A percentile compares a stretch with the other conserved stretches of the same genome.
These are phyloP conservation scores for Penicillium riverlandense DNA, from an alignment of 495 filamentous ascomycete species.

Conservation along the genomic window DNA sequence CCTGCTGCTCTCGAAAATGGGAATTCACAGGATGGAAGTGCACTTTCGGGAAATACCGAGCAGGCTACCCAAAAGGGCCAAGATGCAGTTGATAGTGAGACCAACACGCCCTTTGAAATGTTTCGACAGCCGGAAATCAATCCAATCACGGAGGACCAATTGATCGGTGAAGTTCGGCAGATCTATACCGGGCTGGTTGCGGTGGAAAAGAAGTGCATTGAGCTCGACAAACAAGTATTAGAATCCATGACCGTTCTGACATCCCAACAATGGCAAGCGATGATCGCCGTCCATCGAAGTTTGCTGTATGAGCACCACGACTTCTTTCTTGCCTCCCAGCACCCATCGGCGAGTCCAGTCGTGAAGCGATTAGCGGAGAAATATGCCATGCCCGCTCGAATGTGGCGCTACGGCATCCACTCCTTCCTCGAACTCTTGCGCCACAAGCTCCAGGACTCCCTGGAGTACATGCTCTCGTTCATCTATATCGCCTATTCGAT, in stretches of 20 bases:
- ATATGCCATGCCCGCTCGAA: conserved; percentile 73
- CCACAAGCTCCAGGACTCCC: conserved; percentile 57
- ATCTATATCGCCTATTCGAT: conserved; percentile 77
- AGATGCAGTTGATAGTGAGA: conserved; percentile 5
- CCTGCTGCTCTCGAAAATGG: no score
- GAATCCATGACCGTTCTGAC: conserved; percentile 38
- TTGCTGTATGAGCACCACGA: conserved; percentile 75
- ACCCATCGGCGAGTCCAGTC: conserved; percentile 56
- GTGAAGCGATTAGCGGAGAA: conserved; percentile 54
- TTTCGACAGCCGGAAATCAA: conserved; percentile 54
- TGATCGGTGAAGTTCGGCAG: conserved; percentile 57
- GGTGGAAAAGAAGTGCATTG: conserved; percentile 74
- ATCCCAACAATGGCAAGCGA: conserved; percentile 61
- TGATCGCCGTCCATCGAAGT: conserved; percentile 66
- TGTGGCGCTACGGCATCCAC: conserved; percentile 84
- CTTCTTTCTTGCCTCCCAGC: conserved; percentile 72
- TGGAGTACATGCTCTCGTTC: conserved; percentile 76
- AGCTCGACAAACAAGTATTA: conserved; percentile 57
- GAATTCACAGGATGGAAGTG: not conserved
- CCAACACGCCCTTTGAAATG: conserved; percentile 39
- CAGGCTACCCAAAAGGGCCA: not conserved
- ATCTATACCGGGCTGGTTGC: conserved; percentile 74
- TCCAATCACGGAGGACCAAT: conserved; percentile 67
- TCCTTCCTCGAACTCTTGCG: conserved; percentile 68
- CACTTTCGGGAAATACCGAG: no score